Evolutionary conservation across 129 eudicot species (phyloP).

Genomic region (Lactuca sativa): DNA sequence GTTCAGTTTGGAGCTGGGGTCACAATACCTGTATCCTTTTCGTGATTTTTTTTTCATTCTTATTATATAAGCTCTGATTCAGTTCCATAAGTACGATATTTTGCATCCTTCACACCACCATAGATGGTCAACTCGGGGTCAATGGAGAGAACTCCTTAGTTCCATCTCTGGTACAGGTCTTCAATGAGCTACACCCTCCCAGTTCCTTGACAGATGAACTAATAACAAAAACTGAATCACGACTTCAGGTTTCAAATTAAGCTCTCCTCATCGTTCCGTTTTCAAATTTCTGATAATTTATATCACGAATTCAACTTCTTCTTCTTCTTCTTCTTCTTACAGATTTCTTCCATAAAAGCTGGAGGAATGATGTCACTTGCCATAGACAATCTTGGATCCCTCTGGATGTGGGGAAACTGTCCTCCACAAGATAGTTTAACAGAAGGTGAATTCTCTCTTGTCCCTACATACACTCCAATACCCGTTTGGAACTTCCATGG

Average conservation of each 20-base stretch:
- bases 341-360: constrained; percentile 77
- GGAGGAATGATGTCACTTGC: constrained; percentile 99
- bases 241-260: constrained; percentile 54
- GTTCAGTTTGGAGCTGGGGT: constrained; percentile 97
- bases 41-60: not conserved
- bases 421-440: constrained; percentile 51
- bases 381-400: constrained; percentile 64
- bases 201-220: constrained; percentile 29
- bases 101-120: constrained; percentile 48
- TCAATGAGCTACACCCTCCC: constrained; percentile 46
- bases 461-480: constrained; percentile 46
- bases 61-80: constrained; percentile 4
- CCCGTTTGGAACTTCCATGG: constrained; percentile 83
- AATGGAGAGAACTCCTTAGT: constrained; percentile 54
- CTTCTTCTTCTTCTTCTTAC: constrained; percentile 4
- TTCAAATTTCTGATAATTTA: not conserved
- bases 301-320: constrained; percentile 3
- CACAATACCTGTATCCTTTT: constrained; percentile 77
- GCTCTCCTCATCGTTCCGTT: not conserved
- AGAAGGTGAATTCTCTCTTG: constrained; percentile 46
- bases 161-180: constrained; percentile 62
- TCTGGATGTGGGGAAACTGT: constrained; percentile 97
- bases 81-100: not conserved
- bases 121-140: constrained; percentile 87
- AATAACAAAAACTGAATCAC: constrained; percentile 30